These are phyloP conservation scores for Talaromyces liani DNA, from an alignment of 495 filamentous ascomycete genomes.

Conservation along the genomic window DNA sequence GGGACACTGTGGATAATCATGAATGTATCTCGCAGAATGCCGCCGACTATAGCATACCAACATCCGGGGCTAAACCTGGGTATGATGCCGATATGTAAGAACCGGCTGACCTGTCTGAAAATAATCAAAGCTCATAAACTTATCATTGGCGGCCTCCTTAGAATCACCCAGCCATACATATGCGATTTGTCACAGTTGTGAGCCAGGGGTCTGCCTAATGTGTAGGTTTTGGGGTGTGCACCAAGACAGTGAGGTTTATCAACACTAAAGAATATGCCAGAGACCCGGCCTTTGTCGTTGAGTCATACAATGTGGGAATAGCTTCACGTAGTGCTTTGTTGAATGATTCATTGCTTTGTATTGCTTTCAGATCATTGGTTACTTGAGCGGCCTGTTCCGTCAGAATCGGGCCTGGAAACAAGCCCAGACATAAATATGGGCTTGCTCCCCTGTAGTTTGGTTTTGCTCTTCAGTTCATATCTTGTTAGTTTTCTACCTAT, in stretches of 20 bases:
- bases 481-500: constrained; percentile 7
- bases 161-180: too few relatives aligned
- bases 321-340: not conserved
- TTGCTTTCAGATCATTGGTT: not conserved
- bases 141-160: too few relatives aligned
- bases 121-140: too few relatives aligned
- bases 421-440: not conserved
- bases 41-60: too few relatives aligned
- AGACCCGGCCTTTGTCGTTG: not conserved
- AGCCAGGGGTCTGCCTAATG: too few relatives aligned
- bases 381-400: not conserved
- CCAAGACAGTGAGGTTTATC: not conserved
- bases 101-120: too few relatives aligned
- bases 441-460: constrained; percentile 3
- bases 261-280: constrained; percentile 4
- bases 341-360: not conserved
- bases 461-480: constrained; percentile 3
- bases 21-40: too few relatives aligned
- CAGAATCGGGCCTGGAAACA: not conserved
- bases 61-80: too few relatives aligned
- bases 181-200: too few relatives aligned
- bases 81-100: too few relatives aligned
- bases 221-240: too few relatives aligned
- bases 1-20: too few relatives aligned
- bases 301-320: not conserved